These are phyloP conservation scores for Aphanoascus verrucosus DNA, from an alignment of 2,329 filamentous ascomycete genomes.

Conservation along the genomic window DNA sequence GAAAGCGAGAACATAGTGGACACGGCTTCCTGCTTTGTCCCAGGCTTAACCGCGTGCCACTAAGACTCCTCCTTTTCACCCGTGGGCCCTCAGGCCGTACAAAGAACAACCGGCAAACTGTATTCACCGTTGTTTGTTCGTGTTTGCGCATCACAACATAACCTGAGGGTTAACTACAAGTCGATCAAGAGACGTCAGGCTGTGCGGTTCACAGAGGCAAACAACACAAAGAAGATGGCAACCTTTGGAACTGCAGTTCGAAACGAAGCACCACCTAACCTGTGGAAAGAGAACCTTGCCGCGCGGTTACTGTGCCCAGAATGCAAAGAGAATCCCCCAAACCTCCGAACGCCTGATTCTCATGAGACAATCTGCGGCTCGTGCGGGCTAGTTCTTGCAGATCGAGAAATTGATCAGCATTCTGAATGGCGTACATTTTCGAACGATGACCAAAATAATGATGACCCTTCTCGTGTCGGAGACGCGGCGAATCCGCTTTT, in stretches of 20 bases:
- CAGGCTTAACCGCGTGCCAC: constrained; percentile 18
- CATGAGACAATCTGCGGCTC: constrained; percentile 86
- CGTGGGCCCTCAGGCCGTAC: constrained; percentile 5
- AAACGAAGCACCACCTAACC: constrained; percentile 30
- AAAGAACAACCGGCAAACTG: constrained; percentile 46
- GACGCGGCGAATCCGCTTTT: constrained; percentile 83
- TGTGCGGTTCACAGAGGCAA: constrained; percentile 23
- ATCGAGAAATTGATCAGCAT: constrained; percentile 86
- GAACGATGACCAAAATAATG: constrained; percentile 92
- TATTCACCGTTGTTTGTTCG: constrained; percentile 62
- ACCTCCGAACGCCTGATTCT: constrained; percentile 85
- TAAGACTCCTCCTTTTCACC: constrained; percentile 15
- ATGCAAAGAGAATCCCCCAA: constrained; percentile 84
- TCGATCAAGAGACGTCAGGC: constrained; percentile 36
- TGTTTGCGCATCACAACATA: constrained; percentile 41
- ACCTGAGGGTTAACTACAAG: constrained; percentile 35
- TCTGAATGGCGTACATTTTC: constrained; percentile 99
- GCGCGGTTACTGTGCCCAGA: constrained; percentile 78
- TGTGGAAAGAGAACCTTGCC: constrained; percentile 76
- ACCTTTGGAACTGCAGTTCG: constrained; percentile 35
- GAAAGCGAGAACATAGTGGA: constrained; percentile 24
- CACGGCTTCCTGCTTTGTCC: constrained; percentile 12
- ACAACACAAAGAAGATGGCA: constrained; percentile 27
- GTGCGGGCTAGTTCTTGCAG: constrained; percentile 81
- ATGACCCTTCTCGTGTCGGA: constrained; percentile 96